phyloP scores from a whole-genome alignment of 129 eudicot species.

The Lactuca saligna region DNA sequence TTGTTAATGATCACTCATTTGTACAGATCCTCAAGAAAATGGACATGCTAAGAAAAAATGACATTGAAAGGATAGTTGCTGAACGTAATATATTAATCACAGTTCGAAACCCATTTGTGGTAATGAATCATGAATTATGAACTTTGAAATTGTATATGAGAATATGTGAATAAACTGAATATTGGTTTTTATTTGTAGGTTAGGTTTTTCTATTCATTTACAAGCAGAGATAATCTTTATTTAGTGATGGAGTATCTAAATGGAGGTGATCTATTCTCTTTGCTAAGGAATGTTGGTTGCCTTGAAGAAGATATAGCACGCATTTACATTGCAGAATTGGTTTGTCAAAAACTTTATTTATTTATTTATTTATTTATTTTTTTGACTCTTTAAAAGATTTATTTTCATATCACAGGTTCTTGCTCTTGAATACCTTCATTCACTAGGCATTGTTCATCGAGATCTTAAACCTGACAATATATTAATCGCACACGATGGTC shows the following conservation, averaged over 20 bases:
- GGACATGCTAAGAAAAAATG: conserved; percentile 85
- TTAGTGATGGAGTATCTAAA: conserved; percentile 92
- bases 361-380: not conserved
- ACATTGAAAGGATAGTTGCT: conserved; percentile 78
- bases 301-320: conserved; percentile 78
- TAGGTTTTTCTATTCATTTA: conserved; percentile 82
- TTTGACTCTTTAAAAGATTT: conserved; percentile 1
- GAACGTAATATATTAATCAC: conserved; percentile 88
- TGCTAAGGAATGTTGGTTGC: conserved; percentile 79
- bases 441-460: conserved; percentile 82
- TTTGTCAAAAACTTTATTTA: conserved; percentile 26
- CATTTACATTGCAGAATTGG: conserved; percentile 82
- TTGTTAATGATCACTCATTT: conserved; percentile 22
- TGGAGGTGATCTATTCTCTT: conserved; percentile 89
- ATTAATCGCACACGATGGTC: conserved; percentile 86
- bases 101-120: conserved; percentile 92
- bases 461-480: conserved; percentile 95
- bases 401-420: conserved; percentile 62
- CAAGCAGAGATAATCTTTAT: conserved; percentile 78
- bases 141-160: too few species aligned
- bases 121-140: conserved; percentile 10
- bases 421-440: conserved; percentile 91
- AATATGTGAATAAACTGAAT: too few species aligned
- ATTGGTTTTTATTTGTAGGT: conserved; percentile 32
- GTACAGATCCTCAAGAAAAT: conserved; percentile 79